A percentile compares a stretch with the other conserved stretches of the same genome.
phyloP scores from a whole-genome alignment of 202 grass and related monocot species.

The Dendrocalamus latiflorus region DNA sequence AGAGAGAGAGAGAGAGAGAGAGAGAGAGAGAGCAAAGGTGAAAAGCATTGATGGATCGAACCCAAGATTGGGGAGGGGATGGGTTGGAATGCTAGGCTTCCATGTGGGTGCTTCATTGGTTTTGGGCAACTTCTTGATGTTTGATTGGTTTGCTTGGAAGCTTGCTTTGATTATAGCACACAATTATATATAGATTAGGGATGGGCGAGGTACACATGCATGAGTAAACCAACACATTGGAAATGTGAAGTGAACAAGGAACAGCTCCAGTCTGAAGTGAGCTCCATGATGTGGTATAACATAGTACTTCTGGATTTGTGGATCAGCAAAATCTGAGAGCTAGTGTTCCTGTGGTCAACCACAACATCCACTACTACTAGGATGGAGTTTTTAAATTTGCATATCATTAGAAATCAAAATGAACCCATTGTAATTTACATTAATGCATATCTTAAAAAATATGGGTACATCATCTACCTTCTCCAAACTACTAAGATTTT shows the following conservation, averaged over 20 bases:
- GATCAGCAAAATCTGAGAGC: constrained; percentile 12
- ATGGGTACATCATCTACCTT: neutral
- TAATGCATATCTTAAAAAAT: neutral
- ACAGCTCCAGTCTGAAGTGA: constrained; percentile 32
- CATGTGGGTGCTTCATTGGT: constrained; percentile 31
- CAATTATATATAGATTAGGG: no score
- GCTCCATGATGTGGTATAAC: constrained; percentile 36
- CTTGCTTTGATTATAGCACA: neutral
- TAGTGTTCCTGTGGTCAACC: neutral
- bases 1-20: neutral
- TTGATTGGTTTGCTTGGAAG: neutral
- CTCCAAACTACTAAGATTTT: neutral
- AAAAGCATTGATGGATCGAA: neutral
- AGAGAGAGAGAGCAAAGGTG: neutral
- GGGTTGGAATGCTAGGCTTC: constrained; percentile 12
- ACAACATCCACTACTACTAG: neutral
- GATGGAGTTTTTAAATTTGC: neutral
- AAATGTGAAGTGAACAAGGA: constrained; percentile 11
- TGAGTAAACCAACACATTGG: constrained; percentile 14
- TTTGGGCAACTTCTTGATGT: constrained; percentile 29
- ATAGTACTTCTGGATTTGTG: constrained; percentile 25
- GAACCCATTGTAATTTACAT: neutral
- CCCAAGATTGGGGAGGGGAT: neutral
- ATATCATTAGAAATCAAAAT: neutral
- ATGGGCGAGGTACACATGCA: constrained; percentile 21